Base-by-base conservation (phyloP, 1,284 basidiomycete genomes). In the Pseudozyma flocculosa region DNA sequence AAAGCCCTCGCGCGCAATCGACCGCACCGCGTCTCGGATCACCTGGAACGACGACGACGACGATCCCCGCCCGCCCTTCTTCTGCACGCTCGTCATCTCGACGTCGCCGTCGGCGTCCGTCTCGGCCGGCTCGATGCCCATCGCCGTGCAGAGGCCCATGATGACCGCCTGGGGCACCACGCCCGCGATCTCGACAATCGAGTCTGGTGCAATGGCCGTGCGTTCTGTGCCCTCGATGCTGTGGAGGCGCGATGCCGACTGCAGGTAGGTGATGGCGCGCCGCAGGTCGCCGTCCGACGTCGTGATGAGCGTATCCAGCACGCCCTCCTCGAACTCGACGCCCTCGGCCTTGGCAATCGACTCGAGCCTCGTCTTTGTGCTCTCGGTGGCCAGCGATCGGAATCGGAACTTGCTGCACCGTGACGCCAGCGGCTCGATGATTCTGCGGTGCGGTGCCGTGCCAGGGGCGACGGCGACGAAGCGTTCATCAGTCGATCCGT, bases 331-430 rank as follows among this genome's bases (percentile, higher is more conserved):
- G 23, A 75, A 71, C n/a, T 80, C 49, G 21, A 86, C 81, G 13
- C 78, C 77, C 69, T 86, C 85, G 19, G 79, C 78, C 2, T 74
- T 49, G 1, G 92, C 91, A 53, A 99, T 95, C 71, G 89, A 84
- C 48, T 85, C 82, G 13, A 99, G 84, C 45, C 95, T 85, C 10
- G 83, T 80, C 47, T 86, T 84, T 4, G 92, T 88, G 17, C 90
- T 91, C 7, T 81, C 79, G 9, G 85, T 81, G 74, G 93, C 92
- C 24, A 99, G 84, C 2, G 93, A 90, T 22, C 90, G 91, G 82
- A 98, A 99, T 40, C 95, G 88, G 81, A 99, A 98, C 81, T 99
- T 99, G 55, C 92, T 95, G 80, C 95, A 99, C 48, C 95, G 87
- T n/a, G 94, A 97, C 17, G 95, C 92, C 22, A 99, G 84, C 0